A percentile compares a stretch with the other conserved stretches of the same genome.
Conservation (phyloP, 352 stramenopile genomes). For the Globisporangium radiosum region DNA sequence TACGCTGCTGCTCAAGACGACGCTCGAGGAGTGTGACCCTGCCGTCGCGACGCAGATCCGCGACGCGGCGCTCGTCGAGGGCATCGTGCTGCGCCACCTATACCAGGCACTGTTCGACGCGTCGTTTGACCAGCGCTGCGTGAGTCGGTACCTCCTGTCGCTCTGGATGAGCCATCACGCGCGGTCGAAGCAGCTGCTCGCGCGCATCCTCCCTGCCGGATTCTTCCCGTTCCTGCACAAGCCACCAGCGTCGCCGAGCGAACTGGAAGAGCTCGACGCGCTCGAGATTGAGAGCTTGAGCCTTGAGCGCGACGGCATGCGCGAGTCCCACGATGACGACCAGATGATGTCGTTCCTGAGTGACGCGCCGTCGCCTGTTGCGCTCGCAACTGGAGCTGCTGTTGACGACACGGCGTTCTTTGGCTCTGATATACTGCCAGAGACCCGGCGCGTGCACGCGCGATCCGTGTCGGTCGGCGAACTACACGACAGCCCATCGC, state of each 20-base stretch:
- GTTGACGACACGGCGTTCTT: constrained; percentile 7
- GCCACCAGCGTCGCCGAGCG: constrained; percentile 58
- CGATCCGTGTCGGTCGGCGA: constrained; percentile 8
- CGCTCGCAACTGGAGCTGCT: not conserved
- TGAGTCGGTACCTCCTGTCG: constrained; percentile 93
- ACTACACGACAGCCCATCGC: constrained; percentile 7
- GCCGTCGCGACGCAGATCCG: constrained; percentile 80
- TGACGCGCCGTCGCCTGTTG: constrained; percentile 17
- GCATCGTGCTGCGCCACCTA: constrained; percentile 91
- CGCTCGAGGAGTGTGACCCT: constrained; percentile 85
- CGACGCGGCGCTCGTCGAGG: constrained; percentile 89
- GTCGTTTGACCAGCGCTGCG: constrained; percentile 89
- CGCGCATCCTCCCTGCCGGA: constrained; percentile 84
- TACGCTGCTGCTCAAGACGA: constrained; percentile 89
- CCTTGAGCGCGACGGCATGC: constrained; percentile 27
- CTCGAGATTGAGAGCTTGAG: constrained; percentile 67
- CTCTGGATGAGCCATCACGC: constrained; percentile 92
- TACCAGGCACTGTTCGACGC: constrained; percentile 91
- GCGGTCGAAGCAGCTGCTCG: constrained; percentile 85
- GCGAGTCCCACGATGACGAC: constrained; percentile 27
- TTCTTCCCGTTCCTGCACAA: constrained; percentile 89
- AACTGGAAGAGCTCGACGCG: constrained; percentile 85
- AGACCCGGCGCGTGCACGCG: constrained; percentile 5
- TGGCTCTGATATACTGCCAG: not conserved
- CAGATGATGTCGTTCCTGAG: constrained; percentile 25